A percentile compares a stretch with the other conserved stretches of the same genome.
These are phyloP conservation scores for Penicillium maclennaniae DNA, from an alignment of 495 filamentous ascomycete species.

Conservation along the genomic window DNA sequence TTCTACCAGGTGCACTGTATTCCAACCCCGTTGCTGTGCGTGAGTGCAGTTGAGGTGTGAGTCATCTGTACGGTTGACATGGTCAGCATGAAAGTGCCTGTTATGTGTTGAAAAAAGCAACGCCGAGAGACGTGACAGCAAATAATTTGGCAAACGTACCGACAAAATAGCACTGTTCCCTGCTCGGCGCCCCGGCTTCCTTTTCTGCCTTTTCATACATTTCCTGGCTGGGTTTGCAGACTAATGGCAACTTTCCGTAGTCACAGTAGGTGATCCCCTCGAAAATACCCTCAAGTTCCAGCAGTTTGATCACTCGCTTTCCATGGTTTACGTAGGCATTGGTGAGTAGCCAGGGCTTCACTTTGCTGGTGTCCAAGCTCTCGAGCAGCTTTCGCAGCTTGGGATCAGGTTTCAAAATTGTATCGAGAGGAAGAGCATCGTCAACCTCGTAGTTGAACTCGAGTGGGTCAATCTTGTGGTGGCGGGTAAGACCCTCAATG, in stretches of 20 bases:
- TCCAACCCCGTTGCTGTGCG: constrained; percentile 76
- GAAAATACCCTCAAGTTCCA: constrained; percentile 82
- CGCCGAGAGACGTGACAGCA: neutral
- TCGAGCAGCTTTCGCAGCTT: constrained; percentile 70
- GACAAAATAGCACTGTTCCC: constrained; percentile 76
- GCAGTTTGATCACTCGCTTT: constrained; percentile 70
- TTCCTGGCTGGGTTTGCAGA: constrained; percentile 79
- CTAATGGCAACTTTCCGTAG: constrained; percentile 60
- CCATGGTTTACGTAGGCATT: constrained; percentile 94
- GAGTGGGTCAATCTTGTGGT: constrained; percentile 93
- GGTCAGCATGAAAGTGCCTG: constrained; percentile 2
- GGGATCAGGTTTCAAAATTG: constrained; percentile 71
- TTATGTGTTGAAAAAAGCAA: neutral
- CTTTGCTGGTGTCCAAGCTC: constrained; percentile 73
- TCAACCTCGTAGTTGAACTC: constrained; percentile 94
- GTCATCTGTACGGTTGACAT: constrained; percentile 57
- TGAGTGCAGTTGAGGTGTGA: constrained; percentile 69
- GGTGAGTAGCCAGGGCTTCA: constrained; percentile 89
- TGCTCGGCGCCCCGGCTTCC: constrained; percentile 56
- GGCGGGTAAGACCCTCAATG: constrained; percentile 88
- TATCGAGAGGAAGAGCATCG: constrained; percentile 87
- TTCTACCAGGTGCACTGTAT: constrained; percentile 75
- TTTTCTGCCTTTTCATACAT: constrained; percentile 80
- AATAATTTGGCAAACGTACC: constrained; percentile 48
- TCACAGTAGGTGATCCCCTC: constrained; percentile 93